phyloP scores from a whole-genome alignment of 2,329 filamentous ascomycete species.

The Cladophialophora exuberans region DNA sequence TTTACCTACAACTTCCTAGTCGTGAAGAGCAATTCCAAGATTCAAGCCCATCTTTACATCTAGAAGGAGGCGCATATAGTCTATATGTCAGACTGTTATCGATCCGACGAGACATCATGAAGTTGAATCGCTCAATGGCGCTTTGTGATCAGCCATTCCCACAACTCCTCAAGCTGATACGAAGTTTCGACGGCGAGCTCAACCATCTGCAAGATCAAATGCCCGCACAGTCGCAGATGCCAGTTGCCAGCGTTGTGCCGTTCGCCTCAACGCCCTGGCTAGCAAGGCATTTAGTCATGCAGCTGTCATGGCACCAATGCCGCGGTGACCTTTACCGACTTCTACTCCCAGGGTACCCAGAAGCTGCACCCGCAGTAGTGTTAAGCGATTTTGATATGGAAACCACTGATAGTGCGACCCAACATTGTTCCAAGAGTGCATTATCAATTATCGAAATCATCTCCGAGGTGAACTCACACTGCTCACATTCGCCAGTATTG shows the following conservation, averaged over 20 bases:
- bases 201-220: neutral
- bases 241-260: neutral
- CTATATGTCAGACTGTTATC: constrained; percentile 1
- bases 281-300: constrained; percentile 5
- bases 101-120: constrained; percentile 4
- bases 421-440: neutral
- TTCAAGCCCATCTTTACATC: neutral
- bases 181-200: neutral
- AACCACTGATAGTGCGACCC: neutral
- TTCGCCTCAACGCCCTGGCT: constrained; percentile 4
- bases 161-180: neutral
- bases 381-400: neutral
- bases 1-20: neutral
- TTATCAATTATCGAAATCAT: neutral
- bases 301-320: constrained; percentile 9
- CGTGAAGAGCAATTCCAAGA: neutral
- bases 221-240: neutral
- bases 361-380: neutral
- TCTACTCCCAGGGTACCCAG: constrained; percentile 2
- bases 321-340: constrained; percentile 4
- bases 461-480: neutral
- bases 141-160: neutral
- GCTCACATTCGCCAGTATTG: neutral
- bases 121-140: neutral
- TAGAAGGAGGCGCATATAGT: neutral